Base-by-base conservation (phyloP, 805 yeast genomes). In the Saccharomycopsis oosterbeekiorum region DNA sequence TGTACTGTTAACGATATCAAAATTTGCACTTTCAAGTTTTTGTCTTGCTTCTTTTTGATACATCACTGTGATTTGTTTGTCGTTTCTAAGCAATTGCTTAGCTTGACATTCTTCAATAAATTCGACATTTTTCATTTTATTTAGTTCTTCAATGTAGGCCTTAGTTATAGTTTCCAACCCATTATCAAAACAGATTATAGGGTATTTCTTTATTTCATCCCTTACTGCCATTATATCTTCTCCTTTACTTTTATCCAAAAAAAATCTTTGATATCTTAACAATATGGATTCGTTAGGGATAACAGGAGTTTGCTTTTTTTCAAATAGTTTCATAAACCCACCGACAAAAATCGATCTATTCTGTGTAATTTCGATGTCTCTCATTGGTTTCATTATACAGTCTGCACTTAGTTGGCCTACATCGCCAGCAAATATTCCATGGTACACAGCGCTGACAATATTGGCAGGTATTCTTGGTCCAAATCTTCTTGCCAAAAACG, bases 351-450 rank as follows among this genome's bases (percentile, higher is more conserved):
- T 47, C 1, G 53, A 21, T 21, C 26, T 47, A 11, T 73, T 68
- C 69, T 91, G 97, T 24, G 2, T n/a, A 47, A 47, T 15, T 14
- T 47, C 53, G 55, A 84, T 71, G 12, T 80, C 74, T 56, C 78
- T 82, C 66, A 64, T 53, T 19, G 34, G 19, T 12, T 62, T 60
- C 59, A 62, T 59, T n/a, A 62, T 55, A 14, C 59, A 56, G 36
- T 56, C 62, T 15, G 59, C 41, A 8, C 96, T 88, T 57, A 93
- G 72, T 60, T 80, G 75, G 5, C 77, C 68, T 1, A 84, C 78
- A 71, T 92, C 96, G n/a, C 89, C 94, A 0, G 96, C 97, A 71
- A 91, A 93, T 0, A 94, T 84, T 0, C 99, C 99, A 68, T 91
- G 90, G 70, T 87, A 76, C 3, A 91, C 74, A 0, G 97, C 98